Base-by-base conservation (phyloP, 2,329 filamentous ascomycete genomes). In the Neobulgaria alba region DNA sequence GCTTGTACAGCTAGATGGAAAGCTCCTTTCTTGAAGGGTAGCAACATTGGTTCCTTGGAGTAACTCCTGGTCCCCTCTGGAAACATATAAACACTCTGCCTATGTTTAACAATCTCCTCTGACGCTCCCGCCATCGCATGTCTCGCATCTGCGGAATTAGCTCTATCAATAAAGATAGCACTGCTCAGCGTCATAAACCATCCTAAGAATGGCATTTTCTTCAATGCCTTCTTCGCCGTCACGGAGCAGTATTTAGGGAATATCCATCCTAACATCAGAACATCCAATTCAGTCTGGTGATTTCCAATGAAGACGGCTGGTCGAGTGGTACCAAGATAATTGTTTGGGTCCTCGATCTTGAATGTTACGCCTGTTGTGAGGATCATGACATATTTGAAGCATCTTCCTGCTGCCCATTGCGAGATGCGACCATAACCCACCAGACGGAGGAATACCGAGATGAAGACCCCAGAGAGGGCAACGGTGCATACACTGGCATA, bases 21-120 rank as follows among this genome's bases (percentile, higher is more conserved):
- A 34, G 90, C 92, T 45, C 92, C 92, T 71, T 98, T 98, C 68
- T 98, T 98, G 73, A 96, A 98, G n/a, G 88, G 85, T 40, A 96
- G 69, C 55, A 98, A 67, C 44, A 73, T 76, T 2, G 92, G 85
- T 40, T 89, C 80, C 54, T 82, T 77, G 42, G 84, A 74, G 66
- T 96, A 95, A 61, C 85, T 93, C 52, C 92, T 77, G 1, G 92
- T 98, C 37, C 92, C 92, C 67, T 98, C 92, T 44, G 85, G 83
- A 63, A 90, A 90, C 67, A 90, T 87, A 67, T 79, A 90, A 54
- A 90, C 85, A 63, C 75, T 85, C 68, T 89, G 84, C 49, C 68
- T 72, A 56, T 82, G 72, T 38, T 65, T 65, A 55, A 72, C 75
- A 67, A 98, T 98, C 61, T 89, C 82, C 33, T 74, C 65, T 35